Percentiles rank a stretch among this genome's conserved stretches.
These are phyloP conservation scores for Pseudogymnoascus sp. DNA, from an alignment of 2,329 filamentous ascomycete genomes.

Conservation along the genomic window DNA sequence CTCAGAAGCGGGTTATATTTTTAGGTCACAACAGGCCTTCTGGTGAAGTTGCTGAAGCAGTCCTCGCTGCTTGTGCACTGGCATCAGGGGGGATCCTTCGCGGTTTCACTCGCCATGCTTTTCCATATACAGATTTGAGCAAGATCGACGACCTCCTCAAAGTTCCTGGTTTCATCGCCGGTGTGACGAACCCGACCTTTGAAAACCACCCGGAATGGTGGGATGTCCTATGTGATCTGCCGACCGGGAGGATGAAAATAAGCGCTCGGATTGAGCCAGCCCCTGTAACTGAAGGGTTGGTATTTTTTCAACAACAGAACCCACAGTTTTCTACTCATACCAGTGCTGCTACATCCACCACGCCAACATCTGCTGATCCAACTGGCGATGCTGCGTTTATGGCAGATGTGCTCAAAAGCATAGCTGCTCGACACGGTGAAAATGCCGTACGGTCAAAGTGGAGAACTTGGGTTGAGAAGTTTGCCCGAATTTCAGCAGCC, in stretches of 20 bases:
- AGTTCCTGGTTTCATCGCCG: slow-evolving; percentile 94
- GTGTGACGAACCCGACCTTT: slow-evolving; percentile 95
- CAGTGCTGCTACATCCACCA: slow-evolving; percentile 30
- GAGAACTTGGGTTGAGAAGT: slow-evolving; percentile 89
- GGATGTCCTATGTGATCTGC: slow-evolving; percentile 91
- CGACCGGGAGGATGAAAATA: slow-evolving; percentile 89
- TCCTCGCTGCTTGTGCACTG: slow-evolving; percentile 89
- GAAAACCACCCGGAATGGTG: slow-evolving; percentile 95
- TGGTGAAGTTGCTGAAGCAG: slow-evolving; percentile 94
- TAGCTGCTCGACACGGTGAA: slow-evolving; percentile 79
- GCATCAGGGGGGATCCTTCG: slow-evolving; percentile 86
- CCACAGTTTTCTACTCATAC: slow-evolving; percentile 46
- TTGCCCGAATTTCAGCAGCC: slow-evolving; percentile 82
- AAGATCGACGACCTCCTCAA: slow-evolving; percentile 96
- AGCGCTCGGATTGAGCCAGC: slow-evolving; percentile 79
- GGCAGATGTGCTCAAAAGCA: slow-evolving; percentile 74
- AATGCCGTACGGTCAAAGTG: slow-evolving; percentile 86
- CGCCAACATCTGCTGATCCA: slow-evolving; percentile 46
- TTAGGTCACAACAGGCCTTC: slow-evolving; percentile 92
- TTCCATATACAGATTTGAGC: slow-evolving; percentile 94
- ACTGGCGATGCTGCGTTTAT: slow-evolving; percentile 89
- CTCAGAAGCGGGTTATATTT: slow-evolving; percentile 94
- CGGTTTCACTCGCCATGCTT: slow-evolving; percentile 91
- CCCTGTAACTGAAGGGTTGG: slow-evolving; percentile 72
- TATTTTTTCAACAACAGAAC: slow-evolving; percentile 81